Evolutionary conservation across 495 filamentous ascomycete species (phyloP).

Genomic region (Endocarpon pusillum): DNA sequence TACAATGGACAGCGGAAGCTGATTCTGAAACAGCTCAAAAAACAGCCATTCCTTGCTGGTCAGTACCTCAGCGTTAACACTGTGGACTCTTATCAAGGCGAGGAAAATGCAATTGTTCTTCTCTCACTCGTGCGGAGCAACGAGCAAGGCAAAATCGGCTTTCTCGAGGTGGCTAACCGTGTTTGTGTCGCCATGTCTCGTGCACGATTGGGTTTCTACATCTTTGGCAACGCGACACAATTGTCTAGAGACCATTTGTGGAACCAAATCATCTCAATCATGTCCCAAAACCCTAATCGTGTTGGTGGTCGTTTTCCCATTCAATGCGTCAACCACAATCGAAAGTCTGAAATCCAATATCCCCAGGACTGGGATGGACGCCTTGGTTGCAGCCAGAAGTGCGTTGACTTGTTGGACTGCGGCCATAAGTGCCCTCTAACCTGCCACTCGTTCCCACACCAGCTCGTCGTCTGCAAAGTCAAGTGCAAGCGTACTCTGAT

Average conservation of each 20-base stretch:
- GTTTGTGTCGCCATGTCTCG: conserved; percentile 80
- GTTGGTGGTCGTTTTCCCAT: conserved; percentile 23
- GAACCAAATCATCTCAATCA: conserved; percentile 19
- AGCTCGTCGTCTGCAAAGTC: conserved; percentile 14
- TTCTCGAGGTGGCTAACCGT: conserved; percentile 57
- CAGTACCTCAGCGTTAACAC: conserved; percentile 52
- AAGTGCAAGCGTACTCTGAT: conserved; percentile 13
- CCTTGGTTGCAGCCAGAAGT: conserved; percentile 28
- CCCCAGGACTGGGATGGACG: conserved; percentile 31
- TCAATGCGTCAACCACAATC: conserved; percentile 23
- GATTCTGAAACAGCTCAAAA: conserved; percentile 35
- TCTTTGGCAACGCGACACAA: conserved; percentile 62
- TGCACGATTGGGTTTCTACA: conserved; percentile 67
- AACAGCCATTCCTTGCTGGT: conserved; percentile 30
- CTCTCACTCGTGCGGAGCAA: conserved; percentile 74
- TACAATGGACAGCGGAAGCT: conserved; percentile 73
- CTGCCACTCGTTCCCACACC: conserved; percentile 26
- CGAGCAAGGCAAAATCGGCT: conserved; percentile 38
- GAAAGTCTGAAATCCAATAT: conserved; percentile 14
- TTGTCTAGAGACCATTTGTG: conserved; percentile 30
- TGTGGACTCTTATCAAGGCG: conserved; percentile 87
- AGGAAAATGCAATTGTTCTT: conserved; percentile 78
- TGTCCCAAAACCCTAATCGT: conserved; percentile 14
- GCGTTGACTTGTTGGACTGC: conserved; percentile 19
- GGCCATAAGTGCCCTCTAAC: conserved; percentile 21